phyloP scores from a whole-genome alignment of 257 asterid species.

The Euphrasia confusa region DNA sequence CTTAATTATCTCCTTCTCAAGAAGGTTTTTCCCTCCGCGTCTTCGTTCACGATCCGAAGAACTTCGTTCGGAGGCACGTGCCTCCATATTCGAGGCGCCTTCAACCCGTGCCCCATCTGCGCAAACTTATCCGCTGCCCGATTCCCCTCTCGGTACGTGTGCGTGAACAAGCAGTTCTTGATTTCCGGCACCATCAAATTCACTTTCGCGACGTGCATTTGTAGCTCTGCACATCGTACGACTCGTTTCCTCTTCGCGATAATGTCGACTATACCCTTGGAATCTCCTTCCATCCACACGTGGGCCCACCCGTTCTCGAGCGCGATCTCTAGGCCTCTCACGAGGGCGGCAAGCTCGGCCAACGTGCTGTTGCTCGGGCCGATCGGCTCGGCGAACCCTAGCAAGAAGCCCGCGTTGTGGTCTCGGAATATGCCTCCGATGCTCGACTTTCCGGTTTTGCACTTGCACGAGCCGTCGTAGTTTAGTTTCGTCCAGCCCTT shows the following conservation, averaged over 20 bases:
- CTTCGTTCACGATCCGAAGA: conserved; percentile 45
- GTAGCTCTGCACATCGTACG: conserved; percentile 36
- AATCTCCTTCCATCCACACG: conserved; percentile 77
- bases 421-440: conserved; percentile 71
- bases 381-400: conserved; percentile 65
- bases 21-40: conserved; percentile 53
- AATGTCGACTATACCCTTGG: conserved; percentile 49
- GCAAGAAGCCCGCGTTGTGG: conserved; percentile 58
- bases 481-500: conserved; percentile 67
- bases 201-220: conserved; percentile 36
- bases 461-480: conserved; percentile 79
- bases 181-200: conserved; percentile 47
- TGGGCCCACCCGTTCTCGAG: conserved; percentile 40
- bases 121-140: conserved; percentile 77
- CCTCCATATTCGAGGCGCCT: conserved; percentile 59
- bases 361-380: conserved; percentile 53
- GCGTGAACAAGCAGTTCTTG: conserved; percentile 42
- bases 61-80: conserved; percentile 37
- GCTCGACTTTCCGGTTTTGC: conserved; percentile 59
- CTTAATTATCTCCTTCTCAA: conserved; percentile 36
- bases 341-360: conserved; percentile 62
- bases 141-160: conserved; percentile 62
- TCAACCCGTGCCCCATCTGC: conserved; percentile 50
- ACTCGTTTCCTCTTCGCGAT: conserved; percentile 33
- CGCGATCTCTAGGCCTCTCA: conserved; percentile 61